Conservation (phyloP, 2,329 filamentous ascomycete species). For the Mycogone perniciosa region DNA sequence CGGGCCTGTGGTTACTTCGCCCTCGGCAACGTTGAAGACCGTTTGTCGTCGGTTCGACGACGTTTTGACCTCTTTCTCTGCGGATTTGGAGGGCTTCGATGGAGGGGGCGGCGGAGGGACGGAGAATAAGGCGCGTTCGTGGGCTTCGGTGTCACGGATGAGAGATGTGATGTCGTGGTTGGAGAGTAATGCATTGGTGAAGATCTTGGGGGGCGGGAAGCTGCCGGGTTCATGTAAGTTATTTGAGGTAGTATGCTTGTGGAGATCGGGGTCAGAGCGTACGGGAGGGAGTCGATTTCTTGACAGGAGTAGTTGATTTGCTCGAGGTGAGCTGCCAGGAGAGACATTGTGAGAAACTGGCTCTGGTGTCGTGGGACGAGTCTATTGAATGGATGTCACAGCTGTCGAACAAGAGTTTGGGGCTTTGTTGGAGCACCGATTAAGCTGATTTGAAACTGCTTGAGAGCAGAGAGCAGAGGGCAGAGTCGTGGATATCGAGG, state of each 20-base stretch:
- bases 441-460: too few species aligned
- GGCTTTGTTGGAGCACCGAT: not conserved
- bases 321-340: slow-evolving; percentile 65
- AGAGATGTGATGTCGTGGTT: slow-evolving; percentile 88
- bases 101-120: slow-evolving; percentile 68
- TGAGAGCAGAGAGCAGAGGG: too few species aligned
- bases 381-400: not conserved
- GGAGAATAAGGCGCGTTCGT: slow-evolving; percentile 92
- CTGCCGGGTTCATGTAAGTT: slow-evolving; percentile 36
- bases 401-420: not conserved
- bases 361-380: not conserved
- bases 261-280: slow-evolving; percentile 23
- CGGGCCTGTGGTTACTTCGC: slow-evolving; percentile 51
- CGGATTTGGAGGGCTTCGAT: slow-evolving; percentile 27
- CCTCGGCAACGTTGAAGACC: not conserved
- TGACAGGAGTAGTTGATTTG: slow-evolving; percentile 71
- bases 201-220: slow-evolving; percentile 87
- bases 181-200: slow-evolving; percentile 85
- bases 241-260: not conserved
- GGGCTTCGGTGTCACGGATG: slow-evolving; percentile 89
- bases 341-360: slow-evolving; percentile 48
- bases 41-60: not conserved
- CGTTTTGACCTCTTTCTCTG: slow-evolving; percentile 34
- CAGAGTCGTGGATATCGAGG: too few species aligned
- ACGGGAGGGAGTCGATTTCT: slow-evolving; percentile 71